Evolutionary conservation across 2,329 filamentous ascomycete species (phyloP).

Genomic region (Epichloe elymi): DNA sequence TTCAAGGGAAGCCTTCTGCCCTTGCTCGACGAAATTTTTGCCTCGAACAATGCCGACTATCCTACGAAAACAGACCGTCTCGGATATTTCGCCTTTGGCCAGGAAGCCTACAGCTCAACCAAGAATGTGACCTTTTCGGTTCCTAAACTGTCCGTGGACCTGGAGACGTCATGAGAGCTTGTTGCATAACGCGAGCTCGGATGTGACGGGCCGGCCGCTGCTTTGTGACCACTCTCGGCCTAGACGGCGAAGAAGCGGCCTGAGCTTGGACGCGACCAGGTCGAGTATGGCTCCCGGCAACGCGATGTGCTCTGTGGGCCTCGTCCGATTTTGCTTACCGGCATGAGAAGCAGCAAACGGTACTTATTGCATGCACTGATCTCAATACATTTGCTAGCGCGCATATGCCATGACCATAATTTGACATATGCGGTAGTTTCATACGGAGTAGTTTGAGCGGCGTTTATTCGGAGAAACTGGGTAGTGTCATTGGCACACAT

Average conservation of each 20-base stretch:
- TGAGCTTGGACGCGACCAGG: not conserved
- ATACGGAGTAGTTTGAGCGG: conserved; percentile 1
- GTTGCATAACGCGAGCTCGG: too few relatives aligned
- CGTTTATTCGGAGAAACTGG: conserved; percentile 4
- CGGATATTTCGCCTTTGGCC: conserved; percentile 38
- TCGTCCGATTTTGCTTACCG: not conserved
- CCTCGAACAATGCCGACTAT: conserved; percentile 19
- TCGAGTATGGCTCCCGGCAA: not conserved
- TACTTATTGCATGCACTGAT: not conserved
- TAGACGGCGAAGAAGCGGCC: not conserved
- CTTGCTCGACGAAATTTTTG: conserved; percentile 28
- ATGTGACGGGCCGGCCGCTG: not conserved
- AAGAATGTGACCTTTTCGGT: conserved; percentile 32
- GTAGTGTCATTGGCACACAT: not conserved
- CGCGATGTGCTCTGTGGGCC: not conserved
- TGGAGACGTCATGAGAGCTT: conserved; percentile 3
- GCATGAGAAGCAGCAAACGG: not conserved
- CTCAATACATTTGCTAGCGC: not conserved
- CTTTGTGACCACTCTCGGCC: too few relatives aligned
- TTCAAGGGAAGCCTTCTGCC: conserved; percentile 35
- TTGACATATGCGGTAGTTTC: not conserved
- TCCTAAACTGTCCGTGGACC: conserved; percentile 1
- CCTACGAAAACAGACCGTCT: conserved; percentile 31
- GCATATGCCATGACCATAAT: conserved; percentile 1
- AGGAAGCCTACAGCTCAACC: conserved; percentile 32